These are phyloP conservation scores for Pichia kluyveri DNA, from an alignment of 805 yeast species.

Conservation along the genomic window DNA sequence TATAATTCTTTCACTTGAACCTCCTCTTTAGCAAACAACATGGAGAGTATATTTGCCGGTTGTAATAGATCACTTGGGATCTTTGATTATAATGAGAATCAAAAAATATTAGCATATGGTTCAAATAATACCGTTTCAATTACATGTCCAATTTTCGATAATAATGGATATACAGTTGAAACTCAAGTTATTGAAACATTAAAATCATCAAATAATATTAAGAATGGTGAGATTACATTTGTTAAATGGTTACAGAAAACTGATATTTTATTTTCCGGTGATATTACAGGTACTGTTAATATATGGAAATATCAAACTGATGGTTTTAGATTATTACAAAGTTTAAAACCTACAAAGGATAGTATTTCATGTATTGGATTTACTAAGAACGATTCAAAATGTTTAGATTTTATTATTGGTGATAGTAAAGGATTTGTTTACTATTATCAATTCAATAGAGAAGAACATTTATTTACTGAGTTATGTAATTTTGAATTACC, in stretches of 20 bases:
- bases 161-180: constrained; percentile 31
- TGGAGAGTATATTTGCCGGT: constrained; percentile 59
- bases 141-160: constrained; percentile 45
- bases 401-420: constrained; percentile 45
- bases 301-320: constrained; percentile 41
- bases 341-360: constrained; percentile 13
- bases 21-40: neutral
- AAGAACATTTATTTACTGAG: constrained; percentile 19
- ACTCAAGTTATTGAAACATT: constrained; percentile 37
- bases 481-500: constrained; percentile 26
- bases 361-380: constrained; percentile 10
- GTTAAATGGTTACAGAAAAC: constrained; percentile 48
- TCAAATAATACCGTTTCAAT: constrained; percentile 59
- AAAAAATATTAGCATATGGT: constrained; percentile 55
- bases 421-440: constrained; percentile 52
- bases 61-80: constrained; percentile 60
- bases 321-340: constrained; percentile 26
- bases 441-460: constrained; percentile 36
- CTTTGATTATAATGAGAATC: constrained; percentile 37
- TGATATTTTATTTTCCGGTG: constrained; percentile 44
- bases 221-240: constrained; percentile 47
- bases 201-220: constrained; percentile 39
- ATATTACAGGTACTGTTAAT: constrained; percentile 56
- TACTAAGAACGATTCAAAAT: constrained; percentile 8
- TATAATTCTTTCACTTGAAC: no score